Evolutionary conservation across 2,329 filamentous ascomycete species (phyloP).

Genomic region (Amauroascus verrucosus): DNA sequence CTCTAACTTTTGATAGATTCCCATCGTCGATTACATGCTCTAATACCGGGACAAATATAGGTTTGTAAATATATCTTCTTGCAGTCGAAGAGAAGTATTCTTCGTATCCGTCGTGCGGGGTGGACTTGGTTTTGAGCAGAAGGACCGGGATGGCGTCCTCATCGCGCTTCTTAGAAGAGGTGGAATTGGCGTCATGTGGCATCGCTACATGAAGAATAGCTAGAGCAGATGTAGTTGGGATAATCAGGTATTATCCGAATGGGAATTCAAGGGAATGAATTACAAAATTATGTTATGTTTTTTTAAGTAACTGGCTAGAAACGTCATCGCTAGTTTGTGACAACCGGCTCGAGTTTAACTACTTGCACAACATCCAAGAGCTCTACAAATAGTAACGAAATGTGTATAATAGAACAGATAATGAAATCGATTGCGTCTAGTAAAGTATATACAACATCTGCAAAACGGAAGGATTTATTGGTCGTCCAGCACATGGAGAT

Average conservation of each 20-base stretch:
- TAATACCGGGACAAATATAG: slow-evolving; percentile 39
- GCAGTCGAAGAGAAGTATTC: slow-evolving; percentile 32
- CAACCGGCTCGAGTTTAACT: too few species aligned
- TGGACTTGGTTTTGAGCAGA: slow-evolving; percentile 41
- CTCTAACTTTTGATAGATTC: slow-evolving; percentile 29
- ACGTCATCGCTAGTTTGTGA: not conserved
- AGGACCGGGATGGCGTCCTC: slow-evolving; percentile 29
- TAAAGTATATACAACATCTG: slow-evolving; percentile 31
- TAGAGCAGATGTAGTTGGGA: too few species aligned
- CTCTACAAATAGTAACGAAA: not conserved
- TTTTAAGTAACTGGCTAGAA: too few species aligned
- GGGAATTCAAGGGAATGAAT: not conserved
- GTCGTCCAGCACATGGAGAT: slow-evolving; percentile 84
- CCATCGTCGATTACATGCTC: slow-evolving; percentile 33
- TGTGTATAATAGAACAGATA: slow-evolving; percentile 19
- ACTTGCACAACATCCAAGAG: too few species aligned
- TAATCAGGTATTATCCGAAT: too few species aligned
- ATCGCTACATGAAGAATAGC: slow-evolving; percentile 5
- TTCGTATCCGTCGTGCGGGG: slow-evolving; percentile 37
- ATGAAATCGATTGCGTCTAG: slow-evolving; percentile 26
- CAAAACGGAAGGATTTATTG: slow-evolving; percentile 46
- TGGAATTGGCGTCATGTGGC: not conserved
- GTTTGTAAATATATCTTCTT: slow-evolving; percentile 22
- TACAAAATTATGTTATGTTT: not conserved
- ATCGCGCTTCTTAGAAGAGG: not conserved